Evolutionary conservation across 2,329 filamentous ascomycete genomes (phyloP).

Genomic region (Colletotrichum liriopes): DNA sequence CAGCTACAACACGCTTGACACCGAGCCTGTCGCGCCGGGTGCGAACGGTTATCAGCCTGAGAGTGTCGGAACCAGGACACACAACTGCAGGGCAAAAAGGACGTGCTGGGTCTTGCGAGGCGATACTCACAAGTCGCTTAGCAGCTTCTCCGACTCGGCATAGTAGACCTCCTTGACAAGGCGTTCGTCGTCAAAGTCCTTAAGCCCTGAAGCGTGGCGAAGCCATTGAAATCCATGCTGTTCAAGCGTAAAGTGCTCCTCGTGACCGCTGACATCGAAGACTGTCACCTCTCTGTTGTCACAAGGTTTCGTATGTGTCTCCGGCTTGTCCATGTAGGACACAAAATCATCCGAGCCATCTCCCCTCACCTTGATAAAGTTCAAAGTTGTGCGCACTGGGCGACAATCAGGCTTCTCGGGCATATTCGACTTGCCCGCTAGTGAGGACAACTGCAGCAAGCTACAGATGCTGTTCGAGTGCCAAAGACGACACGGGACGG

Average conservation of each 20-base stretch:
- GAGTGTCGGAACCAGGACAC: not conserved
- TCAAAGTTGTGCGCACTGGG: not conserved
- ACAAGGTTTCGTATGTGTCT: not conserved
- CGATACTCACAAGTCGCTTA: not conserved
- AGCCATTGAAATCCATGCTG: not conserved
- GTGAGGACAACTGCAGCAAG: too few species aligned
- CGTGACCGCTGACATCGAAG: not conserved
- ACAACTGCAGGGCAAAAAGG: not conserved
- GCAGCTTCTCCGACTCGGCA: not conserved
- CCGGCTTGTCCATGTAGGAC: not conserved
- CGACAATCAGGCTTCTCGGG: not conserved
- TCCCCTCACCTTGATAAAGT: not conserved
- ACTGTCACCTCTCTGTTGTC: not conserved
- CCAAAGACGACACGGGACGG: too few species aligned
- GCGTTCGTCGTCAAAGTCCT: conserved; percentile 1
- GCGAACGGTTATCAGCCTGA: not conserved
- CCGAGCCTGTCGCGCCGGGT: not conserved
- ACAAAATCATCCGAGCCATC: conserved; percentile 2
- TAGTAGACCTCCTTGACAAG: not conserved
- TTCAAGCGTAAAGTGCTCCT: not conserved
- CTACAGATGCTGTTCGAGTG: too few species aligned
- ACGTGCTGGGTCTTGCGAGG: not conserved
- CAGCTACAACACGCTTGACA: not conserved
- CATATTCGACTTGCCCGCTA: too few species aligned
- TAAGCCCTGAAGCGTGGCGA: not conserved